These are phyloP conservation scores for Nitzschia sp. DNA, from an alignment of 108 stramenopile species.

Conservation along the genomic window DNA sequence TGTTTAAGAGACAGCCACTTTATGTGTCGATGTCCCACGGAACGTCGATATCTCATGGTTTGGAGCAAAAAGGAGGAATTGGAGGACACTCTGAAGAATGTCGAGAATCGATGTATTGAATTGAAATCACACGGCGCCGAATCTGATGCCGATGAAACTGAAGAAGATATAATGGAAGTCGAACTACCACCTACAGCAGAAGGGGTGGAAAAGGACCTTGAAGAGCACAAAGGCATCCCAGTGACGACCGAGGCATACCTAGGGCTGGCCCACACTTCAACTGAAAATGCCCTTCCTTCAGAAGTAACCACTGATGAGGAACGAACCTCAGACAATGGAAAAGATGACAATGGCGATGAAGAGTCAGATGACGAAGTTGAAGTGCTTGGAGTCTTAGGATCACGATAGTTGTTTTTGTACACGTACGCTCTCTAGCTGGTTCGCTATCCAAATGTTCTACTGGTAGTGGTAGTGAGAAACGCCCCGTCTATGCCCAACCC, in stretches of 20 bases:
- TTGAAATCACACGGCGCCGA: conserved; percentile 33
- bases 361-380: conserved; percentile 1
- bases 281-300: not conserved
- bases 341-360: conserved; percentile 20
- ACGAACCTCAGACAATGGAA: conserved; percentile 9
- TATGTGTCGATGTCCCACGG: conserved; percentile 80
- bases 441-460: too few species aligned
- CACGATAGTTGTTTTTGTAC: too few species aligned
- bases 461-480: too few species aligned
- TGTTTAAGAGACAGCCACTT: conserved; percentile 87
- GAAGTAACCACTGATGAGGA: conserved; percentile 34
- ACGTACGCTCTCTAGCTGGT: too few species aligned
- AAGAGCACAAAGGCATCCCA: conserved; percentile 28
- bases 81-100: conserved; percentile 49
- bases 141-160: not conserved
- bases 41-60: conserved; percentile 73
- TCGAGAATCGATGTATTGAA: conserved; percentile 48
- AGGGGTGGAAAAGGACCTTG: conserved; percentile 32
- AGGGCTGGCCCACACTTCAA: not conserved
- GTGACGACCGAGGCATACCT: conserved; percentile 25
- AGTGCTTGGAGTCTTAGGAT: not conserved
- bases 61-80: conserved; percentile 74
- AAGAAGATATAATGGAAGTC: not conserved
- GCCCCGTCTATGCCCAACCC: too few species aligned
- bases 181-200: conserved; percentile 24